Conservation (phyloP, 768 basidiomycete genomes). For the Inosperma sp. region DNA sequence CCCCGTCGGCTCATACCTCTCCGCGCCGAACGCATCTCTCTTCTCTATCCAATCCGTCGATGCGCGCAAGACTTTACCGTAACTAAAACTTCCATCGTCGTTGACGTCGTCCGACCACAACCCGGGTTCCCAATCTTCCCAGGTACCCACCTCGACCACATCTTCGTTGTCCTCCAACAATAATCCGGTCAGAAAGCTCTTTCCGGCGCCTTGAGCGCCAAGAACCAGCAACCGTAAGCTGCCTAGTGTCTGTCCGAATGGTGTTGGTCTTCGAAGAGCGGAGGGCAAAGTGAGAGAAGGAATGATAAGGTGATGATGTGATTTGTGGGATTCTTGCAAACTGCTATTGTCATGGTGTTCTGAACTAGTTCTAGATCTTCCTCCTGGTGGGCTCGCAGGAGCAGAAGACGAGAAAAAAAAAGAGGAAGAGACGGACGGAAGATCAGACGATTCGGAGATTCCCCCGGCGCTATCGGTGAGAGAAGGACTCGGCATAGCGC, state of each 20-base stretch:
- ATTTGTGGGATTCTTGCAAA: constrained; percentile 4
- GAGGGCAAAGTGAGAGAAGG: constrained; percentile 63
- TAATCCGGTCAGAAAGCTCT: constrained; percentile 42
- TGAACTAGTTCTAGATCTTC: constrained; percentile 33
- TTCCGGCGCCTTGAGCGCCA: constrained; percentile 40
- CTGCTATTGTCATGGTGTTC: too few relatives aligned
- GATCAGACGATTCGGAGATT: constrained; percentile 48
- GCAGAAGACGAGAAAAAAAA: constrained; percentile 78
- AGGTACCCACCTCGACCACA: constrained; percentile 55
- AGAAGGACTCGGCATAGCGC: constrained; percentile 16
- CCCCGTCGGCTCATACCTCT: constrained; percentile 58
- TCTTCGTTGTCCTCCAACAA: constrained; percentile 65
- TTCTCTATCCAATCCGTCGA: constrained; percentile 74
- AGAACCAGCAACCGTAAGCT: constrained; percentile 55
- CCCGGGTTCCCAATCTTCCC: constrained; percentile 42
- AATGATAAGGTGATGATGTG: constrained; percentile 34
- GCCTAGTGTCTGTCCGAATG: constrained; percentile 65
- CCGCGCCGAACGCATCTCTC: constrained; percentile 57
- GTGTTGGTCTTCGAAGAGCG: constrained; percentile 58
- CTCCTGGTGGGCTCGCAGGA: constrained; percentile 54
- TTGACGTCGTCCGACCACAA: neutral
- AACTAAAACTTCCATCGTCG: constrained; percentile 10
- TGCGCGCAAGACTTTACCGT: constrained; percentile 47
- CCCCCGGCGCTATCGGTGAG: constrained; percentile 19
- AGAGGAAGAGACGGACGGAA: constrained; percentile 68